Evolutionary conservation across 2,329 filamentous ascomycete species (phyloP).

Genomic region (Lasiodiplodia sp.): DNA sequence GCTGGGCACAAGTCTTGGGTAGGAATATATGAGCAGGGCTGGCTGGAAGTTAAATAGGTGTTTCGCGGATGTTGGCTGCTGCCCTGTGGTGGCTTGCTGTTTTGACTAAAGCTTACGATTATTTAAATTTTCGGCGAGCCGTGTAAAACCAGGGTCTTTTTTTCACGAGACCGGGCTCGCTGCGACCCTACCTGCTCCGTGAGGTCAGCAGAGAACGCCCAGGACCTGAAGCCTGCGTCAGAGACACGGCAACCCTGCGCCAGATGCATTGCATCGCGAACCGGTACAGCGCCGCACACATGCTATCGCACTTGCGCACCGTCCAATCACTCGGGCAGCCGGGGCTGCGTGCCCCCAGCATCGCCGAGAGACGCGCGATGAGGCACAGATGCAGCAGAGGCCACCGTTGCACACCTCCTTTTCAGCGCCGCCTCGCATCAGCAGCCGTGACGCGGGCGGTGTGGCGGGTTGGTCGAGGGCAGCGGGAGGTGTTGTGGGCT

Average conservation of each 20-base stretch:
- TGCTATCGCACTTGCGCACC: conserved; percentile 8
- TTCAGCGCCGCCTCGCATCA: conserved; percentile 14
- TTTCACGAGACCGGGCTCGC: conserved; percentile 27
- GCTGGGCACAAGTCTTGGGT: not conserved
- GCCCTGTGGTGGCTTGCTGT: conserved; percentile 22
- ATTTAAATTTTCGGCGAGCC: conserved; percentile 26
- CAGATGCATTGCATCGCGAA: not conserved
- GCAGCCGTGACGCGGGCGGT: conserved; percentile 12
- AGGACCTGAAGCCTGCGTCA: not conserved
- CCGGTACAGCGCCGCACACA: not conserved
- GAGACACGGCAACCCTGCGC: not conserved
- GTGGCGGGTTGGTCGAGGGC: conserved; percentile 1
- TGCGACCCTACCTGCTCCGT: not conserved
- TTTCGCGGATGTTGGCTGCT: conserved; percentile 23
- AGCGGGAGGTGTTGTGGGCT: conserved; percentile 15
- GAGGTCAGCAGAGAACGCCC: conserved; percentile 16
- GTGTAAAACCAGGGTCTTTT: conserved; percentile 13
- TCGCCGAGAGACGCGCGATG: not conserved
- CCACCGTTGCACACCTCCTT: conserved; percentile 25
- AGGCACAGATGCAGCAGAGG: conserved; percentile 25
- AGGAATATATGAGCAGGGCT: not conserved
- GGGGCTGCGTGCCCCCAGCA: conserved; percentile 14
- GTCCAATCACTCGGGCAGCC: conserved; percentile 15
- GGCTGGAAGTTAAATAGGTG: conserved; percentile 21
- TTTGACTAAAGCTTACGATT: conserved; percentile 28